Conservation (phyloP, 2,329 filamentous ascomycete genomes). For the Neofusicoccum sp. region DNA sequence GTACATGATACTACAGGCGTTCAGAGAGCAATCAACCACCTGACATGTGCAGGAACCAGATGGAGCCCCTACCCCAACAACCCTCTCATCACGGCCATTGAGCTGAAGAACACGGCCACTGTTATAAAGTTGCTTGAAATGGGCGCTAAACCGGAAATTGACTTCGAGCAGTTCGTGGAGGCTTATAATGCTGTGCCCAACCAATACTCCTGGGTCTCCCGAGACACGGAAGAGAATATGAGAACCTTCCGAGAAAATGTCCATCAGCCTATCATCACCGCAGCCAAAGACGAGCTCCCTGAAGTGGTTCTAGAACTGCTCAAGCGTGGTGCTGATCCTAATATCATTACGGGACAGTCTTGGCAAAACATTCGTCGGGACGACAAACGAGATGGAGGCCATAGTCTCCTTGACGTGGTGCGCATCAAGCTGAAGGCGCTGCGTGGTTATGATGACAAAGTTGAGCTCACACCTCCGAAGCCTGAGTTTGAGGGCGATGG, state of each 20-base stretch:
- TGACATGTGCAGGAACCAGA: slow-evolving; percentile 48
- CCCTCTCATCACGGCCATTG: slow-evolving; percentile 63
- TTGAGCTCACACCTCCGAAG: slow-evolving; percentile 23
- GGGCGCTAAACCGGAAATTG: slow-evolving; percentile 63
- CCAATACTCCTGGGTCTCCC: slow-evolving; percentile 36
- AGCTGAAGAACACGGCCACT: slow-evolving; percentile 54
- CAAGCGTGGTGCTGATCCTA: slow-evolving; percentile 65
- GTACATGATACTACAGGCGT: slow-evolving; percentile 63
- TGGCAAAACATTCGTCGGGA: slow-evolving; percentile 34
- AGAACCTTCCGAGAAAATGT: slow-evolving; percentile 50
- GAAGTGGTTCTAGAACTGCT: slow-evolving; percentile 62
- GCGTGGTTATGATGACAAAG: slow-evolving; percentile 41
- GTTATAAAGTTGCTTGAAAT: slow-evolving; percentile 64
- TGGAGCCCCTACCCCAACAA: slow-evolving; percentile 45
- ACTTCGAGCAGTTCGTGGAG: slow-evolving; percentile 67
- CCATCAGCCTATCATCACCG: slow-evolving; percentile 69
- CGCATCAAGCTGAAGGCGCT: slow-evolving; percentile 56
- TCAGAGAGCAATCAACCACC: slow-evolving; percentile 67
- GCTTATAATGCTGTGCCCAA: slow-evolving; percentile 49
- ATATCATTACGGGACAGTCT: slow-evolving; percentile 54
- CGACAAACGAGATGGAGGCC: slow-evolving; percentile 42
- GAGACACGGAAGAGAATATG: slow-evolving; percentile 52
- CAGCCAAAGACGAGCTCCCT: slow-evolving; percentile 56
- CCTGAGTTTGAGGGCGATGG: slow-evolving; percentile 27
- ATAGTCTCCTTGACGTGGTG: slow-evolving; percentile 64